Conservation (phyloP, 495 filamentous ascomycete species). For the Trichocladium antarcticum region DNA sequence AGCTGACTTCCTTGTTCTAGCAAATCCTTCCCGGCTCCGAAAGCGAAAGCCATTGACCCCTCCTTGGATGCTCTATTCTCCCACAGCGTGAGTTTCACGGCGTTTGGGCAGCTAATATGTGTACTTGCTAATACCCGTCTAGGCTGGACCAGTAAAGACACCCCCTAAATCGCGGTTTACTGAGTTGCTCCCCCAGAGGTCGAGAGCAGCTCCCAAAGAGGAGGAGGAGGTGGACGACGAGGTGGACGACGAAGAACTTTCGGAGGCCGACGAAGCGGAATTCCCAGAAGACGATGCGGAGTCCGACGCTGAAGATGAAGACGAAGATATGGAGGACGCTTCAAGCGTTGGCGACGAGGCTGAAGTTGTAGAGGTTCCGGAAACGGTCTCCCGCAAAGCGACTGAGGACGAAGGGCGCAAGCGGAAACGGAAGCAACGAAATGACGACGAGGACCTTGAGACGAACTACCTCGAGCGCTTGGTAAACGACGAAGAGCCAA, state of each 20-base stretch:
- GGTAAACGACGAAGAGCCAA: conserved; percentile 40
- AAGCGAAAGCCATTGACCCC: conserved; percentile 55
- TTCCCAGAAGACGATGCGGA: conserved; percentile 26
- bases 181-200: conserved; percentile 26
- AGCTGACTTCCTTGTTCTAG: conserved; percentile 13
- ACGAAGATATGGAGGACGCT: conserved; percentile 18
- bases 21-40: conserved; percentile 26
- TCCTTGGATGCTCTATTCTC: conserved; percentile 69
- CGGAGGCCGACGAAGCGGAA: conserved; percentile 1
- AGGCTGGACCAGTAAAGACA: conserved; percentile 59
- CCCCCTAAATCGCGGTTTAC: conserved; percentile 42
- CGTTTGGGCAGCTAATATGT: neutral
- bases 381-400: conserved; percentile 20
- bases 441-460: conserved; percentile 67
- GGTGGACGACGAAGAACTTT: conserved; percentile 28
- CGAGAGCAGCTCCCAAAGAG: conserved; percentile 8
- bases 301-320: conserved; percentile 29
- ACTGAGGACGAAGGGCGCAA: conserved; percentile 33
- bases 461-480: conserved; percentile 68
- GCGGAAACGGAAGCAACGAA: conserved; percentile 67
- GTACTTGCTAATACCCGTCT: conserved; percentile 15
- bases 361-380: conserved; percentile 25
- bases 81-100: conserved; percentile 64
- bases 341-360: conserved; percentile 29
- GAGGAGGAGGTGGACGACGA: conserved; percentile 14